Percentiles rank a stretch among this genome's conserved stretches.
Evolutionary conservation across 352 stramenopile genomes (phyloP).

Genomic region (Phytophthora crassamura): DNA sequence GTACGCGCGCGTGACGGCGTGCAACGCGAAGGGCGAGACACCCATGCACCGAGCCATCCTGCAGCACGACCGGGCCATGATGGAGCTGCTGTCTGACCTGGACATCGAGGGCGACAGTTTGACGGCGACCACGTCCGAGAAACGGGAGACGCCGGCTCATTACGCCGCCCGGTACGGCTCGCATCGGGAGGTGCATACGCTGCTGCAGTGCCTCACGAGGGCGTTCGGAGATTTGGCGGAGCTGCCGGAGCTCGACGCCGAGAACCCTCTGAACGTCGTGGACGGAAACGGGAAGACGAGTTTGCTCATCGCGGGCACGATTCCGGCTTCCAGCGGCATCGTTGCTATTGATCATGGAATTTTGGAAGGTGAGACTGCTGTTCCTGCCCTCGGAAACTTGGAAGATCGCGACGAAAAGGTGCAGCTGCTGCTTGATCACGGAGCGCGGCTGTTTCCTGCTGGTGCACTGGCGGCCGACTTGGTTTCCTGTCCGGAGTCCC

Average conservation of each 20-base stretch:
- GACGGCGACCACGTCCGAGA: neutral
- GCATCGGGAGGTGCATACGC: slow-evolving; percentile 13
- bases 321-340: too few relatives aligned
- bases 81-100: slow-evolving; percentile 23
- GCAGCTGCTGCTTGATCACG: slow-evolving; percentile 9
- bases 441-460: slow-evolving; percentile 10
- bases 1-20: slow-evolving; percentile 11
- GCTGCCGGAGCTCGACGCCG: neutral
- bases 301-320: slow-evolving; percentile 5
- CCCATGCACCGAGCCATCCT: slow-evolving; percentile 28
- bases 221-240: slow-evolving; percentile 9
- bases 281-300: slow-evolving; percentile 5
- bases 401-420: slow-evolving; percentile 5
- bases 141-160: slow-evolving; percentile 13
- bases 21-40: slow-evolving; percentile 22
- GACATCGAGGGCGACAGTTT: slow-evolving; percentile 10
- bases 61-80: slow-evolving; percentile 9
- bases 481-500: too few relatives aligned
- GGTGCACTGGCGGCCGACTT: neutral
- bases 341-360: too few relatives aligned
- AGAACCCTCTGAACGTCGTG: slow-evolving; percentile 15
- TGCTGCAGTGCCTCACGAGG: slow-evolving; percentile 10
- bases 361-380: neutral
- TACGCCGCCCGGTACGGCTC: slow-evolving; percentile 23
- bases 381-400: neutral